These are phyloP conservation scores for Schizopora paradoxa DNA, from an alignment of 1,284 basidiomycete species.

Conservation along the genomic window DNA sequence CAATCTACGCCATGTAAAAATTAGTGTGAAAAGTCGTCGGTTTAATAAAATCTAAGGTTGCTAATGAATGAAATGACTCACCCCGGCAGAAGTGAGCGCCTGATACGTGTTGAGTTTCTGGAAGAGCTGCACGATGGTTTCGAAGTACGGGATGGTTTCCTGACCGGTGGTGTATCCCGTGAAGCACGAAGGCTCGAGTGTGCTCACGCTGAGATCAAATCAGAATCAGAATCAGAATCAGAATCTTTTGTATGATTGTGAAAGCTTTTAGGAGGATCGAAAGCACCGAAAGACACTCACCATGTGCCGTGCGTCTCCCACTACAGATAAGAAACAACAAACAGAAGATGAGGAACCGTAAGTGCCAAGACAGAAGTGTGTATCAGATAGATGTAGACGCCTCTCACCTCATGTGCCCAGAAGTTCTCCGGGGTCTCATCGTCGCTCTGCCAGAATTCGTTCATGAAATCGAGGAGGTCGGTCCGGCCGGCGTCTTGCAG, in stretches of 20 bases:
- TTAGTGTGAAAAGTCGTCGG: background rate
- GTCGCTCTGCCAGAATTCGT: conserved; percentile 17
- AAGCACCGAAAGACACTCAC: conserved; percentile 1
- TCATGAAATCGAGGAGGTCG: conserved; percentile 16
- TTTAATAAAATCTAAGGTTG: background rate
- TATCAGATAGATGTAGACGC: background rate
- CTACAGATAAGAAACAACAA: background rate
- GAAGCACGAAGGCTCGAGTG: conserved; percentile 20
- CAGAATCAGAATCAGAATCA: too few relatives aligned
- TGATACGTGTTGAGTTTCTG: conserved; percentile 21
- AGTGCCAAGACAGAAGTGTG: too few relatives aligned
- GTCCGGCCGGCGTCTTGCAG: conserved; percentile 13
- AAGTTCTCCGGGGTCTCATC: conserved; percentile 18
- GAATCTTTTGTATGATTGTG: too few relatives aligned
- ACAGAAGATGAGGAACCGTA: too few relatives aligned
- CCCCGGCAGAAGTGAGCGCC: conserved; percentile 17
- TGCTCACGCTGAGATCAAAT: conserved; percentile 15
- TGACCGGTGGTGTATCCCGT: conserved; percentile 12
- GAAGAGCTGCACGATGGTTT: conserved; percentile 19
- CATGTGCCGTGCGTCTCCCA: conserved; percentile 18
- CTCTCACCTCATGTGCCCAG: conserved; percentile 20
- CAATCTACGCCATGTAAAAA: conserved; percentile 12
- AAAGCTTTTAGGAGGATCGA: too few relatives aligned
- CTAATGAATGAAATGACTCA: background rate
- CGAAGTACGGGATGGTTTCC: conserved; percentile 19